Conservation (phyloP, 108 stramenopile genomes). For the Skeletonema marinoi region DNA sequence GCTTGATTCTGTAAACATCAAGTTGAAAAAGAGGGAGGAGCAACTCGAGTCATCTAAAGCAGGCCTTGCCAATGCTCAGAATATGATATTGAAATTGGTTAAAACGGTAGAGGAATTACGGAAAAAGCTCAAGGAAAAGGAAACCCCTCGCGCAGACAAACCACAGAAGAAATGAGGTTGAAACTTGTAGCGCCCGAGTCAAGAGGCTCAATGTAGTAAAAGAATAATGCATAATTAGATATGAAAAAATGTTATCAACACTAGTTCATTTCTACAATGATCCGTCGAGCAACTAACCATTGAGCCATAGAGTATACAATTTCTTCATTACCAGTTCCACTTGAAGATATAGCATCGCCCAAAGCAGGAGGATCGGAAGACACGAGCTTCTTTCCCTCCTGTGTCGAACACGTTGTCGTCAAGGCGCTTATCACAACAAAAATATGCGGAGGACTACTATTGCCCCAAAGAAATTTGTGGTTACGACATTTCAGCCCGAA, state of each 20-base stretch:
- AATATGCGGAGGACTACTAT: slow-evolving; percentile 36
- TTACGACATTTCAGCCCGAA: slow-evolving; percentile 49
- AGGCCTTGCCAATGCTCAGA: slow-evolving; percentile 41
- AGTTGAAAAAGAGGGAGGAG: slow-evolving; percentile 34
- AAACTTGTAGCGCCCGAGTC: neutral
- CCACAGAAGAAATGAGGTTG: neutral
- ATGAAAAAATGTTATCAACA: slow-evolving; percentile 45
- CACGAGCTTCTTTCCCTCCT: neutral
- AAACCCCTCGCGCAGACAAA: neutral
- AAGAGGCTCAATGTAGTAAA: neutral
- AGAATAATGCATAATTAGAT: neutral
- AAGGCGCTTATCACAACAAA: slow-evolving; percentile 42
- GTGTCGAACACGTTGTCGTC: slow-evolving; percentile 21
- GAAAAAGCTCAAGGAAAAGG: slow-evolving; percentile 9
- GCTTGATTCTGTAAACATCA: slow-evolving; percentile 11
- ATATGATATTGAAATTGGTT: slow-evolving; percentile 47
- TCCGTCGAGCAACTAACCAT: slow-evolving; percentile 65
- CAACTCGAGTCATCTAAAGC: slow-evolving; percentile 33
- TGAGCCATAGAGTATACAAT: slow-evolving; percentile 61
- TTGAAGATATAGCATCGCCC: slow-evolving; percentile 35
- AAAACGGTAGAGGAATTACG: slow-evolving; percentile 37
- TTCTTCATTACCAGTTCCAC: slow-evolving; percentile 30
- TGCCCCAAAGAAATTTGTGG: slow-evolving; percentile 40
- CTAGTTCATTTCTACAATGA: slow-evolving; percentile 64
- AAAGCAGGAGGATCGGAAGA: slow-evolving; percentile 25